phyloP scores from a whole-genome alignment of 345 rosid genomes.

The Citrus reticulata region DNA sequence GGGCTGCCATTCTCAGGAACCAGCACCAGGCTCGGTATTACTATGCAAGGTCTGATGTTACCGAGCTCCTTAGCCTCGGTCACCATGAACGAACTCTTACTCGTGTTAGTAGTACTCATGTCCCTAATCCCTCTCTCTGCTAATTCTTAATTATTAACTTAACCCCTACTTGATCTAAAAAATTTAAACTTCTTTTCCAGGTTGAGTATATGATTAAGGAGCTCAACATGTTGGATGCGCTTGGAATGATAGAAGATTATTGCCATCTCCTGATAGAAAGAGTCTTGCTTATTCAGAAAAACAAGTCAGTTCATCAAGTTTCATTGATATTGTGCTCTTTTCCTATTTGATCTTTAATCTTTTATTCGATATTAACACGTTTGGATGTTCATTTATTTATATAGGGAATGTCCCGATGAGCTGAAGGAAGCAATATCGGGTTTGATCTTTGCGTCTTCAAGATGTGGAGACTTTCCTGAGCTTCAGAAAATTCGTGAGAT shows the following conservation, averaged over 20 bases:
- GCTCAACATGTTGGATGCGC: constrained; percentile 40
- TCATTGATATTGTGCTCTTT: neutral
- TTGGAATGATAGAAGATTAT: constrained; percentile 42
- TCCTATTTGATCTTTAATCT: neutral
- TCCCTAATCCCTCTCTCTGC: neutral
- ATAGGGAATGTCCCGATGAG: constrained; percentile 51
- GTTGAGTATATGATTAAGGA: constrained; percentile 44
- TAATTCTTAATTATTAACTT: neutral
- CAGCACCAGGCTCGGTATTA: constrained; percentile 34
- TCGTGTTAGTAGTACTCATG: constrained; percentile 20
- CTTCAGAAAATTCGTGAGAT: constrained; percentile 36
- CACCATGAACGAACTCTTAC: constrained; percentile 45
- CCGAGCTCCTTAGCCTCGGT: constrained; percentile 44
- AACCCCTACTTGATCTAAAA: too few species aligned
- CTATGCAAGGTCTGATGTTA: constrained; percentile 43
- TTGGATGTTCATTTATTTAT: neutral
- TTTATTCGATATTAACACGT: neutral
- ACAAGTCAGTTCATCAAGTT: constrained; percentile 20
- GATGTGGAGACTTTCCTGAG: constrained; percentile 58
- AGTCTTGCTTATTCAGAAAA: constrained; percentile 28
- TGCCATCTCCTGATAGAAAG: constrained; percentile 40
- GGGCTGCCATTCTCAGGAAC: constrained; percentile 42
- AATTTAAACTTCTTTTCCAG: constrained; percentile 20
- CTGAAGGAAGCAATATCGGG: constrained; percentile 47
- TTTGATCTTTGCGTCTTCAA: constrained; percentile 57